phyloP scores from a whole-genome alignment of 495 filamentous ascomycete genomes.

The Podospora sp. region DNA sequence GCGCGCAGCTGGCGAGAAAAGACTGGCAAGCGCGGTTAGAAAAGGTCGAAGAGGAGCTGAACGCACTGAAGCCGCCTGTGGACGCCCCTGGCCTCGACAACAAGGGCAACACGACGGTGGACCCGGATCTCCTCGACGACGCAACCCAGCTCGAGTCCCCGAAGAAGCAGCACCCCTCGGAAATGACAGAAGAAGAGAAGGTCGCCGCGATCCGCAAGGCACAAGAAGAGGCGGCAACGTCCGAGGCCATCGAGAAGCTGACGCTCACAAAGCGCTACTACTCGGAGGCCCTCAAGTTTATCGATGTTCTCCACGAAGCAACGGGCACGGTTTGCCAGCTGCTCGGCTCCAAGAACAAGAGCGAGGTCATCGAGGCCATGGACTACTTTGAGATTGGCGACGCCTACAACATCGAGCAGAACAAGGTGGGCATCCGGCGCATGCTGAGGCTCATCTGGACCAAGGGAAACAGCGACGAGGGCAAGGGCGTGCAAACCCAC shows the following conservation, averaged over 20 bases:
- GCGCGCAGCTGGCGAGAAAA: constrained; percentile 76
- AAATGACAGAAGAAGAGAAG: constrained; percentile 62
- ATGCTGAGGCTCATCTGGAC: constrained; percentile 99
- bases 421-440: constrained; percentile 82
- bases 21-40: constrained; percentile 84
- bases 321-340: constrained; percentile 80
- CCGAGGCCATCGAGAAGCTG: constrained; percentile 80
- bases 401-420: constrained; percentile 91
- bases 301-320: constrained; percentile 85
- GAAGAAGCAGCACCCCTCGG: constrained; percentile 49
- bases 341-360: constrained; percentile 91
- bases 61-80: constrained; percentile 75
- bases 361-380: constrained; percentile 98
- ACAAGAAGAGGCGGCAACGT: constrained; percentile 65
- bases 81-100: constrained; percentile 74
- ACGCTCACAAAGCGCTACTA: constrained; percentile 90
- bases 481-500: constrained; percentile 95
- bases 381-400: constrained; percentile 95
- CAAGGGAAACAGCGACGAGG: constrained; percentile 98
- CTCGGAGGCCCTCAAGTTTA: constrained; percentile 87
- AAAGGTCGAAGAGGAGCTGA: constrained; percentile 77
- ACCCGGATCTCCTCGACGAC: constrained; percentile 81
- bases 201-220: constrained; percentile 65
- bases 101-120: constrained; percentile 60
- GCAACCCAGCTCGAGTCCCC: constrained; percentile 77